Evolutionary conservation across 805 yeast species (phyloP), one percentile per base, ranked within the genome.

Genomic region (Yamadazyma olivae): DNA sequence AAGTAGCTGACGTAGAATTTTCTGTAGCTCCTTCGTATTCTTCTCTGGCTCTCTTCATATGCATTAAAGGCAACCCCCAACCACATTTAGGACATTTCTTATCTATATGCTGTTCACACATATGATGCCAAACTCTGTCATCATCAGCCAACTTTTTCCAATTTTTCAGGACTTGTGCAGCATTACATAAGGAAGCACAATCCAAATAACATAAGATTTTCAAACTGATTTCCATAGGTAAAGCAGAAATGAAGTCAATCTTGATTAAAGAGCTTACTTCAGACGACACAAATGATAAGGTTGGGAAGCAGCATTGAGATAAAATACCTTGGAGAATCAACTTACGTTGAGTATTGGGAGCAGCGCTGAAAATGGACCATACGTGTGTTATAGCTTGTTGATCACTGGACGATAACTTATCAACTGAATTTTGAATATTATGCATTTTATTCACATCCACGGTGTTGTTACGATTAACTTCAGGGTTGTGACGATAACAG

Each of bases 61-160:
- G 96, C 78, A 93, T 76, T 41, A 93, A 65, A 3, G 99, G 99
- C 45, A 93, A 70, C 4, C 99, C 99, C 99, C 99, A 93, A 12
- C 99, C 99, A 64, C 99, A 93, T 54, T 87, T 87, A 26, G 96
- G 95, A 64, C 99, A 93, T 59, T 93, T 93, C 41, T 95, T 74
- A 62, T 93, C 99, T 37, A 93, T 93, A 59, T 93, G 99, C 62
- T 93, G 99, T 56, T 89, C 96, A 56, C 99, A 93, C 89, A 93
- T 83, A 48, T 91, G 90, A 56, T 91, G 93, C 99, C 99, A 93
- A 3, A 93, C 97, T 33, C 95, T 66, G 54, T 93, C 98, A 56
- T 91, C 97, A 59, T 93, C 96, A 1, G 99, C 98, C 40, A 93
- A 66, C 38, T 67, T 66, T 55, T 86, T 81, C 99, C 99, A 93